A percentile compares a stretch with the other conserved stretches of the same genome.
Evolutionary conservation across 1,284 basidiomycete genomes (phyloP).

Genomic region (Gymnopus androsaceus): DNA sequence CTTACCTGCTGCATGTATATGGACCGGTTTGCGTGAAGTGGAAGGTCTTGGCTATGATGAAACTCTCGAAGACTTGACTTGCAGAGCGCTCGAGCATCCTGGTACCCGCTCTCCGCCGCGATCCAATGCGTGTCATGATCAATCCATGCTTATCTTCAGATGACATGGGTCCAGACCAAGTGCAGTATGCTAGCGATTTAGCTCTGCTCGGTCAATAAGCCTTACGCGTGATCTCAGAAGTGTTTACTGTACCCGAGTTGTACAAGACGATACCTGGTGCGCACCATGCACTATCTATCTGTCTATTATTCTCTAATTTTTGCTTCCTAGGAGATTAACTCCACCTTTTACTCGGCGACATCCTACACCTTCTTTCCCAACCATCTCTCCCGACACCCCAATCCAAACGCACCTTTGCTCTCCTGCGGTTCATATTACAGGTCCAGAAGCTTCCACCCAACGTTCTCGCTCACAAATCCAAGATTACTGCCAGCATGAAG

Average conservation of each 20-base stretch:
- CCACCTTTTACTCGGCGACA: constrained; percentile 39
- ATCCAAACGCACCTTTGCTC: constrained; percentile 45
- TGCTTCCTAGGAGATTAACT: constrained; percentile 41
- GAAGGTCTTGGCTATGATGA: constrained; percentile 81
- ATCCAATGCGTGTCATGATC: constrained; percentile 9
- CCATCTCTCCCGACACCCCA: constrained; percentile 41
- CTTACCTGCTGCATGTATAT: constrained; percentile 78
- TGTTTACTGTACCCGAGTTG: constrained; percentile 47
- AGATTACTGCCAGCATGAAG: constrained; percentile 35
- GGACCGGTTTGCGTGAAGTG: constrained; percentile 82
- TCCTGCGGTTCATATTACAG: constrained; percentile 51
- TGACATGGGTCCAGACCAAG: constrained; percentile 33
- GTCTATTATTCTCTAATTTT: neutral
- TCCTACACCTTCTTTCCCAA: constrained; percentile 34
- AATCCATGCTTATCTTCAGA: constrained; percentile 1
- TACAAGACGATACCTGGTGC: constrained; percentile 50
- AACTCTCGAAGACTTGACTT: constrained; percentile 66
- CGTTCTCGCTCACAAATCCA: constrained; percentile 33
- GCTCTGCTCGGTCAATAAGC: constrained; percentile 51
- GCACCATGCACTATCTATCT: constrained; percentile 18
- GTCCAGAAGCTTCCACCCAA: constrained; percentile 45
- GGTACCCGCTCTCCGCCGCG: constrained; percentile 6
- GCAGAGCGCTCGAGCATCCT: constrained; percentile 46
- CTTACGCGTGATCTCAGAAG: constrained; percentile 47
- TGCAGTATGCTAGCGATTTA: constrained; percentile 41